A percentile compares a stretch with the other conserved stretches of the same genome.
These are phyloP conservation scores for Diversispora epigaea DNA, from an alignment of 192 early-diverging fungal species.

Conservation along the genomic window DNA sequence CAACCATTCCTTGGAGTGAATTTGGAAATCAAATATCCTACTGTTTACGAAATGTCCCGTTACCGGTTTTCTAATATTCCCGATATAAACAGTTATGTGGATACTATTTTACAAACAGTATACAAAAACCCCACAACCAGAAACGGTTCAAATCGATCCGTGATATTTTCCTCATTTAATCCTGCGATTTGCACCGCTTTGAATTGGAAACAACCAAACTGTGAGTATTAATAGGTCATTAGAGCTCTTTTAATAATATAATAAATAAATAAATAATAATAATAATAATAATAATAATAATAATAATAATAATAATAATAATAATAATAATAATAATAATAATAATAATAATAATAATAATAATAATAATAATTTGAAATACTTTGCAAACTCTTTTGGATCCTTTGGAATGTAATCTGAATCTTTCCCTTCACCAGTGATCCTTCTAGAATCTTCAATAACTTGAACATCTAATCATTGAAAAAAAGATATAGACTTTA, in stretches of 20 bases:
- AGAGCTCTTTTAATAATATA: no score
- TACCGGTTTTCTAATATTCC: constrained; percentile 57
- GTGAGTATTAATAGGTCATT: constrained; percentile 44
- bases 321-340: no score
- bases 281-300: no score
- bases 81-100: constrained; percentile 83
- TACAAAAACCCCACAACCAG: constrained; percentile 67
- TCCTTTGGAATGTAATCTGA: constrained; percentile 70
- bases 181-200: constrained; percentile 87
- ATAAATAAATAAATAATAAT: no score
- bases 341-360: no score
- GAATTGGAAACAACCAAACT: constrained; percentile 99
- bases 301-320: no score
- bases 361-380: constrained; percentile 13
- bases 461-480: constrained; percentile 51
- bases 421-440: constrained; percentile 55
- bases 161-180: constrained; percentile 91
- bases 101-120: constrained; percentile 82
- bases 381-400: constrained; percentile 81
- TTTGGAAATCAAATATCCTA: constrained; percentile 89
- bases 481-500: neutral
- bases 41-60: constrained; percentile 55
- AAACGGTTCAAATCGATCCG: constrained; percentile 29
- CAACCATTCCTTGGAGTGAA: constrained; percentile 74
- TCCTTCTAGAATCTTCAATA: constrained; percentile 68